Evolutionary conservation across 768 basidiomycete species (phyloP).

Genomic region (Mycena latifolia): DNA sequence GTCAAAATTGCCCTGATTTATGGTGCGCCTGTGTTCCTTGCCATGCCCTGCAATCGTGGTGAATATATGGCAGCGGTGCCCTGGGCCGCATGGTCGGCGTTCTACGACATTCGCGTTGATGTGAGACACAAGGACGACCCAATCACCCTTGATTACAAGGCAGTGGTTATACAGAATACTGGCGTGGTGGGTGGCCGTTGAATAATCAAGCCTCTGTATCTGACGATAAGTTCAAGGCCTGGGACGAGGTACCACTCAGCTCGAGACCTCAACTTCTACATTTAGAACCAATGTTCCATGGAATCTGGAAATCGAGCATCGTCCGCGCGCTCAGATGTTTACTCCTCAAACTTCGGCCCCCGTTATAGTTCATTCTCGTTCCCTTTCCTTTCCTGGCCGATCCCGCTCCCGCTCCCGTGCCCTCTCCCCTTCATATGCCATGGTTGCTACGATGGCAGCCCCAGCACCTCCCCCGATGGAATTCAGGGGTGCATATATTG

Average conservation of each 20-base stretch:
- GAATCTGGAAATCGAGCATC: constrained; percentile 50
- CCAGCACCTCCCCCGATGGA: too few species aligned
- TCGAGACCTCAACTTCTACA: constrained; percentile 58
- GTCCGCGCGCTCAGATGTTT: too few species aligned
- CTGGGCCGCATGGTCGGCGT: constrained; percentile 52
- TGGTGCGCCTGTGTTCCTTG: constrained; percentile 45
- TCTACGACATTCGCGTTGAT: constrained; percentile 58
- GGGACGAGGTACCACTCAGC: constrained; percentile 55
- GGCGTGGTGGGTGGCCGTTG: constrained; percentile 49
- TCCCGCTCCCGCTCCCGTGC: too few species aligned
- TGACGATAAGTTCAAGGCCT: constrained; percentile 44
- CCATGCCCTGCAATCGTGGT: too few species aligned
- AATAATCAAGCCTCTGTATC: background rate
- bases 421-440: too few species aligned
- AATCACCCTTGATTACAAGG: constrained; percentile 56
- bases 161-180: constrained; percentile 53
- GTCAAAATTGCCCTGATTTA: constrained; percentile 55
- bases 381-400: too few species aligned
- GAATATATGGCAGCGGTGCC: constrained; percentile 49
- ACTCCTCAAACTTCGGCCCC: too few species aligned
- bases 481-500: constrained; percentile 38
- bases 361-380: background rate
- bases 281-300: constrained; percentile 54
- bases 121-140: constrained; percentile 53
- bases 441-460: too few species aligned